Conservation (phyloP, 148 eudicot genomes). For the Chenopodium suecicum region DNA sequence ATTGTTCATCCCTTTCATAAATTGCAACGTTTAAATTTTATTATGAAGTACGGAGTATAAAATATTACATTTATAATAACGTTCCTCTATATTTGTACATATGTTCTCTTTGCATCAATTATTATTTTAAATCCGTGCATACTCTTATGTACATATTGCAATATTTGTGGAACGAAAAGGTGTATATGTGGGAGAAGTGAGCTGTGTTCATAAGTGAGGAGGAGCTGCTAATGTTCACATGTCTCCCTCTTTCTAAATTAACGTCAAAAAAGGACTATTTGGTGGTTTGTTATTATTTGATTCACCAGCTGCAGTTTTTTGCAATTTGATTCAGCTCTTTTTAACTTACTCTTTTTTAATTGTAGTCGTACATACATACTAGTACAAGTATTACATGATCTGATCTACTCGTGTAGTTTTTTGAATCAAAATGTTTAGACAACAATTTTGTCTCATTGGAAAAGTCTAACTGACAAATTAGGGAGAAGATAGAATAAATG, state of each 20-base stretch:
- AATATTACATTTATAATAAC: too few relatives aligned
- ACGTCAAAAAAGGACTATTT: slow-evolving; percentile 22
- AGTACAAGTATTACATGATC: background rate
- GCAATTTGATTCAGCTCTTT: slow-evolving; percentile 8
- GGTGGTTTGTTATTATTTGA: slow-evolving; percentile 18
- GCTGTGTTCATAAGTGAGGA: background rate
- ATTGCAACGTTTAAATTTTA: too few relatives aligned
- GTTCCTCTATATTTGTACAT: too few relatives aligned
- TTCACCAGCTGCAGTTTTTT: background rate
- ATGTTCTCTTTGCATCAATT: too few relatives aligned
- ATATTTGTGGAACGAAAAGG: too few relatives aligned
- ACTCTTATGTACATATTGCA: too few relatives aligned
- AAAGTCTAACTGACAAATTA: too few relatives aligned
- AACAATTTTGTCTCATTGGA: slow-evolving; percentile 19
- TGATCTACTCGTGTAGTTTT: background rate
- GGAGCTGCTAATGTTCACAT: slow-evolving; percentile 21
- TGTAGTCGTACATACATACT: background rate
- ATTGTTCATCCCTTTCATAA: too few relatives aligned
- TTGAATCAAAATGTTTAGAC: background rate
- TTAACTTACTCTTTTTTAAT: slow-evolving; percentile 9
- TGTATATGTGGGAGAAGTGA: background rate
- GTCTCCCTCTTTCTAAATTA: background rate
- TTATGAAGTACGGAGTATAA: too few relatives aligned
- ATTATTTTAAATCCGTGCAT: too few relatives aligned
- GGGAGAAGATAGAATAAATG: too few relatives aligned